phyloP scores from a whole-genome alignment of 345 rosid species.

The Rhodamnia argentea region DNA sequence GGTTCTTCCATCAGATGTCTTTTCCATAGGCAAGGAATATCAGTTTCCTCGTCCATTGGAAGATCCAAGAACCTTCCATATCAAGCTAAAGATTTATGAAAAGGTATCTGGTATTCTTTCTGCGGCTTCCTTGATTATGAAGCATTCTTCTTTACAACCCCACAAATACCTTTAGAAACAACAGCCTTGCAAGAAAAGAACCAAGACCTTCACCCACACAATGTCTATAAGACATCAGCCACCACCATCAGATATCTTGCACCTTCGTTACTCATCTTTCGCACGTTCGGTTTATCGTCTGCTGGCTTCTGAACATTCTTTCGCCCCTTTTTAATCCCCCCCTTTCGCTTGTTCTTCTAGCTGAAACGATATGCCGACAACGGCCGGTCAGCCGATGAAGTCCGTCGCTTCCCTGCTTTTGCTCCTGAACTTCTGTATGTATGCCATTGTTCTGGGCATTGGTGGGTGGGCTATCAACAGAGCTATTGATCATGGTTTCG shows the following conservation, averaged over 20 bases:
- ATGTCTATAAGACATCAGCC: background rate
- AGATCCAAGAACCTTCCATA: background rate
- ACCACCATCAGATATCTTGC: background rate
- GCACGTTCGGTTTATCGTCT: background rate
- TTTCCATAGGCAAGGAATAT: slow-evolving; percentile 13
- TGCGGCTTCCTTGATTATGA: slow-evolving; percentile 44
- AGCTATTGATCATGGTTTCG: slow-evolving; percentile 72
- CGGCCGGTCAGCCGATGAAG: slow-evolving; percentile 48
- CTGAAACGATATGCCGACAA: background rate
- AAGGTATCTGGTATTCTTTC: slow-evolving; percentile 12
- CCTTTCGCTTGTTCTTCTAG: background rate
- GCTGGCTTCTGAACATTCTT: background rate
- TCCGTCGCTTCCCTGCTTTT: slow-evolving; percentile 49
- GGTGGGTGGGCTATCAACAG: slow-evolving; percentile 79
- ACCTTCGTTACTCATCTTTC: background rate
- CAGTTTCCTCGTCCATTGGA: background rate
- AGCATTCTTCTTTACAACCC: slow-evolving; percentile 63
- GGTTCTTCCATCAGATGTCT: background rate
- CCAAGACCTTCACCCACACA: slow-evolving; percentile 15
- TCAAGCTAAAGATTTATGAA: slow-evolving; percentile 9
- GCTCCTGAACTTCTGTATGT: slow-evolving; percentile 72
- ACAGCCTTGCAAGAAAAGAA: slow-evolving; percentile 79
- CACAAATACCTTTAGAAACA: slow-evolving; percentile 21
- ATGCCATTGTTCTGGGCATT: slow-evolving; percentile 54
- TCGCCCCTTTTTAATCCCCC: background rate